Evolutionary conservation across 306 rosid genomes (phyloP).

Genomic region (Chamaecrista fasciculata): DNA sequence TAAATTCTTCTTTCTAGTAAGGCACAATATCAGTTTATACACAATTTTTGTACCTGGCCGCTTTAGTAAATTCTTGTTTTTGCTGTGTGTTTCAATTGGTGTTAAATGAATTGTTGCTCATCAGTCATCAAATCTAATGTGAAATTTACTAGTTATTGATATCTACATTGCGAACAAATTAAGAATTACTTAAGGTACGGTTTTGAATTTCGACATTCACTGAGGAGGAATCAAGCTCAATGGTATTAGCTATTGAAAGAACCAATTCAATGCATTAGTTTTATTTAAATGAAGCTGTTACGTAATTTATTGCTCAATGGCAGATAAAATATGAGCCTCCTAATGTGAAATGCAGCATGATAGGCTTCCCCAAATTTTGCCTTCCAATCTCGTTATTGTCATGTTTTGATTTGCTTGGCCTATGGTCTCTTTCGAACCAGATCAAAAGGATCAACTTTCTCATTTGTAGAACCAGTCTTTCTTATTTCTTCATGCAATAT

Average conservation of each 20-base stretch:
- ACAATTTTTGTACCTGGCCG: neutral
- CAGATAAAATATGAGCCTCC: neutral
- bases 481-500: neutral
- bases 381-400: neutral
- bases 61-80: neutral
- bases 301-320: neutral
- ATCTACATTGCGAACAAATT: neutral
- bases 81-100: neutral
- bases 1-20: neutral
- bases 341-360: neutral
- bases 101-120: neutral
- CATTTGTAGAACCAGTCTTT: neutral
- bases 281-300: neutral
- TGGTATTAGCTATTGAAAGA: neutral
- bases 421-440: neutral
- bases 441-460: neutral
- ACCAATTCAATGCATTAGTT: neutral
- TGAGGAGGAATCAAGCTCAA: conserved; percentile 9
- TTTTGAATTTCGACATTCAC: neutral
- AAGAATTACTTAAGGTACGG: neutral
- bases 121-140: neutral
- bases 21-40: neutral
- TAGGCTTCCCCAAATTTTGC: neutral
- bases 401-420: no score
- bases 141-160: neutral